phyloP scores from a whole-genome alignment of 1,284 basidiomycete genomes.

The Sphagnurus paluster region DNA sequence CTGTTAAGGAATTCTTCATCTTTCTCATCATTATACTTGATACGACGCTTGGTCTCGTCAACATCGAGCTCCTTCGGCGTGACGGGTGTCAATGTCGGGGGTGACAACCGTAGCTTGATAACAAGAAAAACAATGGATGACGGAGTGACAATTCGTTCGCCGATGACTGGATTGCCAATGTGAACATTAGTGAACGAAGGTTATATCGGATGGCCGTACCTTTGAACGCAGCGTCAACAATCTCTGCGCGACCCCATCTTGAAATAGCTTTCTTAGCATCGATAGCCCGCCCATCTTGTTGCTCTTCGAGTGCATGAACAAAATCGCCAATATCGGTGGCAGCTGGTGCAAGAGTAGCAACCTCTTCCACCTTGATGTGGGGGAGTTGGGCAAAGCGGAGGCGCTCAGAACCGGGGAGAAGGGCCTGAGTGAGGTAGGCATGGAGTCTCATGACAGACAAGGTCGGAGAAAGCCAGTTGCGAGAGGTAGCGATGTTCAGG shows the following conservation, averaged over 20 bases:
- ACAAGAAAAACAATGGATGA: constrained; percentile 89
- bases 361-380: constrained; percentile 56
- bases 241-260: constrained; percentile 79
- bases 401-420: constrained; percentile 56
- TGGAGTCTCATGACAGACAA: constrained; percentile 82
- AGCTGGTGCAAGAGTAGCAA: constrained; percentile 39
- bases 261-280: constrained; percentile 73
- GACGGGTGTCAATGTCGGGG: constrained; percentile 35
- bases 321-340: constrained; percentile 48
- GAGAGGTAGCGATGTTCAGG: constrained; percentile 81
- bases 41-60: constrained; percentile 51
- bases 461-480: constrained; percentile 90
- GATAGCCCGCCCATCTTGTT: constrained; percentile 49
- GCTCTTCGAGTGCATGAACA: constrained; percentile 50
- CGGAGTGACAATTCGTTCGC: constrained; percentile 87
- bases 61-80: constrained; percentile 38
- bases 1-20: constrained; percentile 70
- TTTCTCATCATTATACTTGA: constrained; percentile 54
- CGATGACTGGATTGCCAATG: constrained; percentile 64
- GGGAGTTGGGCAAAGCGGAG: constrained; percentile 75
- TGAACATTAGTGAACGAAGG: neutral
- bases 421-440: constrained; percentile 83
- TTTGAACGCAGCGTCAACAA: constrained; percentile 87
- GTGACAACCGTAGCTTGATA: constrained; percentile 76
- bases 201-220: constrained; percentile 45